Percentiles rank a stretch among this genome's conserved stretches.
These are phyloP conservation scores for Erodium trifolium DNA, from an alignment of 441 rosid species.

Conservation along the genomic window DNA sequence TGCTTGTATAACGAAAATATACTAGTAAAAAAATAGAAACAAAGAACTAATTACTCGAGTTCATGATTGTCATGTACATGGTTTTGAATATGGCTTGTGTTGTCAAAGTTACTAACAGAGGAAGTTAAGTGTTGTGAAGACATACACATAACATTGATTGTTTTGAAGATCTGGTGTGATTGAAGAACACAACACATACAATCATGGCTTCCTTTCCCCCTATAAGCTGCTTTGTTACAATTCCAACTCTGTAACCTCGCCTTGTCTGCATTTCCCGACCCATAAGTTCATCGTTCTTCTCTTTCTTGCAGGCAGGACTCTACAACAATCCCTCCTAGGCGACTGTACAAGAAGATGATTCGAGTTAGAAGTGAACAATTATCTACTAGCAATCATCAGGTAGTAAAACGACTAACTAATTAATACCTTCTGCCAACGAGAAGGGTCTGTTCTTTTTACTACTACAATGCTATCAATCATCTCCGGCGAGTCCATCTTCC, in stretches of 20 bases:
- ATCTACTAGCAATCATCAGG: background rate
- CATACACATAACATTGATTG: too few species aligned
- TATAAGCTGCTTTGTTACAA: too few species aligned
- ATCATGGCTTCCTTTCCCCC: too few species aligned
- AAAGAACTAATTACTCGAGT: background rate
- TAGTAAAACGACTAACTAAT: background rate
- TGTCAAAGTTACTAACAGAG: too few species aligned
- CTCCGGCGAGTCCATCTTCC: slow-evolving; percentile 62
- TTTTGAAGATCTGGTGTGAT: background rate
- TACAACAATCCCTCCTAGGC: slow-evolving; percentile 80
- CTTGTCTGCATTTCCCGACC: slow-evolving; percentile 59
- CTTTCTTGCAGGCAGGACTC: slow-evolving; percentile 51
- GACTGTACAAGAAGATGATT: slow-evolving; percentile 39
- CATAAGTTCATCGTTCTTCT: slow-evolving; percentile 47
- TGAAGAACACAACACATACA: background rate
- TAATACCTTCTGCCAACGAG: slow-evolving; percentile 60
- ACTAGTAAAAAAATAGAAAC: background rate
- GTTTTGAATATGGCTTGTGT: background rate
- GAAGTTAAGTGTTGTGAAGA: too few species aligned
- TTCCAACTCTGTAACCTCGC: slow-evolving; percentile 49
- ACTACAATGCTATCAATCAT: slow-evolving; percentile 44
- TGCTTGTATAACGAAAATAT: too few species aligned
- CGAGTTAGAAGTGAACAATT: background rate
- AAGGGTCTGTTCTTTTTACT: slow-evolving; percentile 54
- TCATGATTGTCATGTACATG: background rate